Base-by-base conservation (phyloP, 2,329 filamentous ascomycete genomes). In the Fusarium veterinarium region DNA sequence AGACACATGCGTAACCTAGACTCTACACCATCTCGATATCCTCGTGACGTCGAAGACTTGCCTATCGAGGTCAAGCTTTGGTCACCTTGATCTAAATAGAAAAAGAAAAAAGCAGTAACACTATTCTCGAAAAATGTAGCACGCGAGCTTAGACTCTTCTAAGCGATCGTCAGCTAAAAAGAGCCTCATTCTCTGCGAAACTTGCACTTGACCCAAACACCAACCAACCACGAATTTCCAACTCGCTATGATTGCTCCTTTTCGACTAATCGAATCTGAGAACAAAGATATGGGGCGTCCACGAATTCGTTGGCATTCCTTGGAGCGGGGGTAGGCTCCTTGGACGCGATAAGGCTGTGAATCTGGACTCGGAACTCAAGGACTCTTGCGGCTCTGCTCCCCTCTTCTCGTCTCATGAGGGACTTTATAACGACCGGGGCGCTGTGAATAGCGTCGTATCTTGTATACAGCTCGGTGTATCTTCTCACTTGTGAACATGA, bases 311-410 rank as follows among this genome's bases (percentile, higher is more conserved):
- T 41, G 30, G 35, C 28, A 60, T 23, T 13, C 53, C 14, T 19
- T 8, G 23, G 33, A 41, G 52, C 53, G 23, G 60, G 60, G 60
- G 46, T 25, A n/a, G 28, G 17, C 41, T 28, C 30, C 23, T n/a
- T 56, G 25, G 20, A 30, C 17, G 9, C 17, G n/a, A 63, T 20
- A 23, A 63, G 60, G 44, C 61, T 62, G 59, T 31, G 41, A 25
- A 28, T 25, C 30, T 33, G 28, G 40, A 57, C 40, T 35, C 17
- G 40, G 14, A 14, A 33, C 31, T 51, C 31, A 9, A 51, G 48
- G 46, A 25, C 13, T 40, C 37, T 23, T 72, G 71, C 49, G 70
- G 66, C 70, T 73, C 70, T 73, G 66, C 61, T 33, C 30, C 16
- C 30, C 31, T 20, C 35, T 64, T 41, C 25, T 23, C 23, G 25